Conservation (phyloP, 345 rosid genomes). For the Alliaria petiolata region DNA sequence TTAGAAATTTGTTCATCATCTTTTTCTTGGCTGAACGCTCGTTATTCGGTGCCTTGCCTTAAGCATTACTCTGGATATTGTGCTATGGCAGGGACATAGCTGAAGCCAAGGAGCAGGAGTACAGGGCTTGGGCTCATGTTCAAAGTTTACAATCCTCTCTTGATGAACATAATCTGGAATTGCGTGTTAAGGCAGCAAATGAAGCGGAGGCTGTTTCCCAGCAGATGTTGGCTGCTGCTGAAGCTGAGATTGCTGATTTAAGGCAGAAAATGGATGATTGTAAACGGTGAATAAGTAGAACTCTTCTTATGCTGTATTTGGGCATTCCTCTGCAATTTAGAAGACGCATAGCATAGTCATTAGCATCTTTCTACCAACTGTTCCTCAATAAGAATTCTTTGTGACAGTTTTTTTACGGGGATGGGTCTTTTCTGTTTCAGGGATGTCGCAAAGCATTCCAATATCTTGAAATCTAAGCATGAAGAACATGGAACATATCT, state of each 20-base stretch:
- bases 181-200: conserved; percentile 88
- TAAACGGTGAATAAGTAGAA: conserved; percentile 51
- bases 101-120: conserved; percentile 73
- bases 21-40: neutral
- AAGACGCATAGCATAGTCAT: neutral
- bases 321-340: conserved; percentile 1
- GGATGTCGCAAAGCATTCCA: conserved; percentile 56
- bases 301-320: neutral
- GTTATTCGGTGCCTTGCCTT: neutral
- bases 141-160: conserved; percentile 71
- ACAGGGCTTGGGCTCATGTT: conserved; percentile 78
- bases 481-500: conserved; percentile 90
- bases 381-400: neutral
- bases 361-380: neutral
- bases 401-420: neutral
- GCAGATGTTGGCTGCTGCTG: conserved; percentile 91
- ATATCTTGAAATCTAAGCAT: conserved; percentile 70
- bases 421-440: conserved; percentile 41
- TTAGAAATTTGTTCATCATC: neutral
- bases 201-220: conserved; percentile 97
- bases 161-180: conserved; percentile 85
- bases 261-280: conserved; percentile 78
- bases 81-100: conserved; percentile 53
- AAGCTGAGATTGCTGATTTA: conserved; percentile 96
- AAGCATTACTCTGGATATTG: conserved; percentile 10